Conservation (phyloP, 2,329 filamentous ascomycete species). For the Rugonectria rugulosa region DNA sequence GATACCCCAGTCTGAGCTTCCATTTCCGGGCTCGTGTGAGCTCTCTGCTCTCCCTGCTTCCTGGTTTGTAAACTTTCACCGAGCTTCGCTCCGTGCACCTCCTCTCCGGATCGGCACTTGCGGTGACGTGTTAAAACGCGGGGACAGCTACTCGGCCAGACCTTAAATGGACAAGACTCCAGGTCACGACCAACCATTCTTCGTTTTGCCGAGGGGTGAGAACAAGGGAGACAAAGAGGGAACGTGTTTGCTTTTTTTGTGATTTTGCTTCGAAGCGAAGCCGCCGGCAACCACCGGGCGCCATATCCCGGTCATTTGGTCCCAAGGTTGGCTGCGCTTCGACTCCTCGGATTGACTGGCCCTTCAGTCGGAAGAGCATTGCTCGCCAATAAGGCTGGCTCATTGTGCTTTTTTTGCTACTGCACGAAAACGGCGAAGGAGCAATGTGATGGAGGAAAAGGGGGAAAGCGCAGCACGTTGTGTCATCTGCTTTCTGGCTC, state of each 20-base stretch:
- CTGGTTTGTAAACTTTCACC: not conserved
- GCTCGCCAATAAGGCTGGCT: not conserved
- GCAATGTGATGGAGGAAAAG: not conserved
- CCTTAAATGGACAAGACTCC: not conserved
- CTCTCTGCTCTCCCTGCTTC: not conserved
- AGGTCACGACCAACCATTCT: not conserved
- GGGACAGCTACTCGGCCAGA: not conserved
- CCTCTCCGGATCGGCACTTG: not conserved
- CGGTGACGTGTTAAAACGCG: not conserved
- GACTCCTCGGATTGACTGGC: not conserved
- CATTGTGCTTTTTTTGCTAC: not conserved
- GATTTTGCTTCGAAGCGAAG: not conserved
- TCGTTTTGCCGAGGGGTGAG: not conserved
- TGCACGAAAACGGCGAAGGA: conserved; percentile 9
- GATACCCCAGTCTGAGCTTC: too few relatives aligned
- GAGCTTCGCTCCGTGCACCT: not conserved
- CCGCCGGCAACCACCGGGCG: not conserved
- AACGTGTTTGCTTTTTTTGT: not conserved
- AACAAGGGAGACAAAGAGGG: not conserved
- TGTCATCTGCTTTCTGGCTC: conserved; percentile 9
- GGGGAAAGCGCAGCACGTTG: not conserved
- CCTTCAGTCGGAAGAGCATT: not conserved
- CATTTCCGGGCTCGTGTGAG: too few relatives aligned
- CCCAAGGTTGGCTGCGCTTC: not conserved
- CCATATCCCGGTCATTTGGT: not conserved